Conservation (phyloP, 441 rosid species). For the Macaranga tanarius region DNA sequence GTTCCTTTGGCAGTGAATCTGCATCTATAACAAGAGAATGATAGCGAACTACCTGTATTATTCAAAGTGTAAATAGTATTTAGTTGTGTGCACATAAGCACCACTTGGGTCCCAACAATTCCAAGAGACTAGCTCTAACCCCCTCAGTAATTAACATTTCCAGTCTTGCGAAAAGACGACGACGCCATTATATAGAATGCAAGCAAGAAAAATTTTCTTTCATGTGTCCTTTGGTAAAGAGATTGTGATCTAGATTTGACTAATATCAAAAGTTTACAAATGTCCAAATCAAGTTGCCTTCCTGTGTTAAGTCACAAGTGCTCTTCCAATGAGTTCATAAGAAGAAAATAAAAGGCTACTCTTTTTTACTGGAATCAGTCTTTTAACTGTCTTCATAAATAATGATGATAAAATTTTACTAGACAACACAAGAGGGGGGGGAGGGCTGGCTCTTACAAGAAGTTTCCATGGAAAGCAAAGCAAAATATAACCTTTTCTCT, state of each 20-base stretch:
- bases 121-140: background rate
- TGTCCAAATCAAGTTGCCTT: background rate
- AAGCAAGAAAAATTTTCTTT: background rate
- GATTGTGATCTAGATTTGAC: background rate
- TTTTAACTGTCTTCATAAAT: background rate
- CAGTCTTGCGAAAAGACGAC: background rate
- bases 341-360: background rate
- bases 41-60: conserved; percentile 81
- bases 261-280: background rate
- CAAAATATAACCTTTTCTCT: background rate
- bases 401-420: background rate
- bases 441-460: conserved; percentile 5
- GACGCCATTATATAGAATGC: background rate
- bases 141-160: background rate
- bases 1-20: conserved; percentile 78
- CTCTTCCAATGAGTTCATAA: background rate
- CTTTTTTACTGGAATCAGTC: background rate
- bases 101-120: background rate
- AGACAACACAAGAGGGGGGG: background rate
- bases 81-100: background rate
- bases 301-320: background rate
- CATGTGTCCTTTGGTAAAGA: background rate
- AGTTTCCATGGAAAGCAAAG: background rate
- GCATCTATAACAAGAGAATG: conserved; percentile 86
- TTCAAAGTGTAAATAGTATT: background rate